Percentiles rank a stretch among this genome's conserved stretches.
These are phyloP conservation scores for Mycena latifolia DNA, from an alignment of 768 basidiomycete species.

Conservation along the genomic window DNA sequence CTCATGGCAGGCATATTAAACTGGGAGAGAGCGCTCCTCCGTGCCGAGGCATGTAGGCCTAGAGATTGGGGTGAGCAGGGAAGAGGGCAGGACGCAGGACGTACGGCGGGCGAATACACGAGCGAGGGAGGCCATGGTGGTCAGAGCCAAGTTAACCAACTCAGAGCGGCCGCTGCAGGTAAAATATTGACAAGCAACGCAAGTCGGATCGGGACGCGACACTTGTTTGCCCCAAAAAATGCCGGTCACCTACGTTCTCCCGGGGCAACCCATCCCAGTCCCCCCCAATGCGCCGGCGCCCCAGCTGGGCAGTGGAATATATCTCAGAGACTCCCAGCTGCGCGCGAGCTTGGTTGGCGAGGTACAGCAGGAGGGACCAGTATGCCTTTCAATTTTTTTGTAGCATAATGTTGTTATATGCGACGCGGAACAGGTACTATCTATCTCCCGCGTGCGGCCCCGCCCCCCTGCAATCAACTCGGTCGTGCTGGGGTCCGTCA, in stretches of 20 bases:
- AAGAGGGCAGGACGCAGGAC: conserved; percentile 37
- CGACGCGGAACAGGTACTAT: conserved; percentile 35
- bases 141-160: too few relatives aligned
- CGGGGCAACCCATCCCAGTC: conserved; percentile 81
- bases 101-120: conserved; percentile 77
- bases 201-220: neutral
- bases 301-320: conserved; percentile 75
- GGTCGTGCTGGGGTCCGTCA: conserved; percentile 85
- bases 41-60: conserved; percentile 90
- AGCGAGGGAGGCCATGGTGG: conserved; percentile 75
- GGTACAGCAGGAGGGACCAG: conserved; percentile 72
- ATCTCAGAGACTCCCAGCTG: conserved; percentile 69
- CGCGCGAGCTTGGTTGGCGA: conserved; percentile 81
- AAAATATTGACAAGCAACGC: conserved; percentile 20
- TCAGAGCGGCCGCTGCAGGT: conserved; percentile 37
- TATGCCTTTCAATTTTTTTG: conserved; percentile 52
- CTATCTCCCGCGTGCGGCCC: conserved; percentile 71
- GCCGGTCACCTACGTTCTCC: conserved; percentile 57
- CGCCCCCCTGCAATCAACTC: conserved; percentile 82
- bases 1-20: conserved; percentile 99
- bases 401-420: conserved; percentile 25
- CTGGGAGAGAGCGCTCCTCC: conserved; percentile 82
- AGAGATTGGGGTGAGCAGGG: conserved; percentile 27
- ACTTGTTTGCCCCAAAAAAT: neutral
- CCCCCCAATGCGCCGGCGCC: conserved; percentile 65